A percentile compares a stretch with the other conserved stretches of the same genome.
phyloP scores from a whole-genome alignment of 768 basidiomycete genomes.

The Symmetrospora coprosmae region DNA sequence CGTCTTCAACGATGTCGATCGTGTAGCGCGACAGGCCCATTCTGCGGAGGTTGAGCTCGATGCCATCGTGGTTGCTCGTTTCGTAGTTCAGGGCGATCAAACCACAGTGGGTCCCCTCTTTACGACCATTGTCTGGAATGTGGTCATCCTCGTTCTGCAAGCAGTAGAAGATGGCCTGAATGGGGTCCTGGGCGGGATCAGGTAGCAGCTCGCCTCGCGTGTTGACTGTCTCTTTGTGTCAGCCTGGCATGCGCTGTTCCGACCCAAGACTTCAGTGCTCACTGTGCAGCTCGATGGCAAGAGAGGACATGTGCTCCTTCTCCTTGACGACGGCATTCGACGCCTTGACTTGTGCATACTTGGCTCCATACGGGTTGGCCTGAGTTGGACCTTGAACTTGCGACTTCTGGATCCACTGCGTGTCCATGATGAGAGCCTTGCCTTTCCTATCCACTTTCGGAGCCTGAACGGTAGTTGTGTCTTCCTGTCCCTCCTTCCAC shows the following conservation, averaged over 20 bases:
- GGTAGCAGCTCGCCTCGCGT: conserved; percentile 49
- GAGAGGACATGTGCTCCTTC: conserved; percentile 58
- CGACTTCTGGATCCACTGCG: conserved; percentile 2
- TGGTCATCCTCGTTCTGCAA: conserved; percentile 47
- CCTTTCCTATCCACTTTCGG: background rate
- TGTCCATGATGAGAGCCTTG: conserved; percentile 4
- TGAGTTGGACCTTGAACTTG: conserved; percentile 63
- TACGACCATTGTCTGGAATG: conserved; percentile 34
- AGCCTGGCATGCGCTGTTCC: background rate
- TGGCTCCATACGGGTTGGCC: conserved; percentile 53
- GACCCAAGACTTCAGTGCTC: conserved; percentile 29
- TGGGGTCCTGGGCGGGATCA: conserved; percentile 51
- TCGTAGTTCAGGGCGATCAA: conserved; percentile 45
- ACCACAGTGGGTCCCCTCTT: conserved; percentile 41
- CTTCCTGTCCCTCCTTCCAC: too few species aligned
- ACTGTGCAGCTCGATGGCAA: conserved; percentile 81
- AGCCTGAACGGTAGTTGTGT: too few species aligned
- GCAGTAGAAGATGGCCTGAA: conserved; percentile 60
- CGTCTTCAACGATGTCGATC: conserved; percentile 49
- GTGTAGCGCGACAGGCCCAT: conserved; percentile 30
- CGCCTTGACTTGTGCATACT: conserved; percentile 44
- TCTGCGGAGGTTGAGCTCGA: conserved; percentile 12
- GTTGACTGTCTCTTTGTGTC: conserved; percentile 25
- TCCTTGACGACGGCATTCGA: conserved; percentile 40
- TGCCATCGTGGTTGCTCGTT: conserved; percentile 23